Evolutionary conservation across 148 eudicot genomes (phyloP), one percentile per base, ranked within the genome.

Genomic region (Salicornia ramosissima): DNA sequence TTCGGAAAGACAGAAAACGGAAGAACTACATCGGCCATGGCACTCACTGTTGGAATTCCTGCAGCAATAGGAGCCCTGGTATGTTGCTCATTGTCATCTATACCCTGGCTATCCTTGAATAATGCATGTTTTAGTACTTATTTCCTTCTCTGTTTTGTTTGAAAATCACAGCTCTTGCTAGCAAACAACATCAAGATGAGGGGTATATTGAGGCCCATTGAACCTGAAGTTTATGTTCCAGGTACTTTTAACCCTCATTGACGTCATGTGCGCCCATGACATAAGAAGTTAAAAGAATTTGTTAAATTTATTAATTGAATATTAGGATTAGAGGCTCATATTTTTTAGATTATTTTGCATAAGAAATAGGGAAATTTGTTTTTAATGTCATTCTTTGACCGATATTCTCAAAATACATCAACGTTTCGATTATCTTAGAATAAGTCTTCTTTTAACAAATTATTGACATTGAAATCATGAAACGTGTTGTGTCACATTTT

Each of bases 41-140:
- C 98, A 43, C 81, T 82, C 34, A 94, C 97, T 42, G 98, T 94
- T 69, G 98, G 97, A 52, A 75, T 94, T 71, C 97, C 97, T 52
- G 92, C 88, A 54, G 98, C 98, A 45, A 85, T 88, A 51, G 98
- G 96, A 80, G 97, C 98, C 68, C 69, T 94, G 92, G 98, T 94
- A 77, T 53, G n/a, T 67, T 70, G 60, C 29, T 63, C 22, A 5
- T 40, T 57, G 30, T 36, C n/a, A 45, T 21, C 43, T 63, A 28
- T 29, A n/a, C 24, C 29, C 55, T 33, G 31, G 8, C 65, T 29
- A 50, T 65, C n/a, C 43, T 59, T 64, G 24, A 50, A 49, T 33
- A 36, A n/a, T n/a, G n/a, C 43, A 21, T 10, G 50, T 39, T 29
- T 31, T 49, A n/a, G 43, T 43, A 21, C 42, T 54, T 21, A 55